phyloP scores from a whole-genome alignment of 129 eudicot species.

The Flaveria linearis region DNA sequence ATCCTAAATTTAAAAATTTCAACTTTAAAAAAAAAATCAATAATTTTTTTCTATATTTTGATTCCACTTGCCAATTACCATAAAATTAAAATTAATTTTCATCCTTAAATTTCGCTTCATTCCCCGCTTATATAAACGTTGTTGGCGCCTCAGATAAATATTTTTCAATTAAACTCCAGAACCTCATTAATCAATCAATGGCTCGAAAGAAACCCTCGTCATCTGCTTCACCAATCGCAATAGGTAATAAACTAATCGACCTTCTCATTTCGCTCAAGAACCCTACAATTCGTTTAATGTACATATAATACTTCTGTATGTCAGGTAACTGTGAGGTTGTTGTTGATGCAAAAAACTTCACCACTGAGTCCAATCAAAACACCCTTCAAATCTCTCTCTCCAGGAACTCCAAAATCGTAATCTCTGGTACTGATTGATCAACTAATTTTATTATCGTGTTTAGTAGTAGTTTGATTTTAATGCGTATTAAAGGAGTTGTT shows the following conservation, averaged over 20 bases:
- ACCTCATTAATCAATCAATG: slow-evolving; percentile 30
- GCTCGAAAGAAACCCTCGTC: slow-evolving; percentile 49
- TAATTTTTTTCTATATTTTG: too few relatives aligned
- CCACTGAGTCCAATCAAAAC: slow-evolving; percentile 41
- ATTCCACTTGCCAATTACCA: too few relatives aligned
- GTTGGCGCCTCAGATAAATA: slow-evolving; percentile 9
- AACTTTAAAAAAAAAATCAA: too few relatives aligned
- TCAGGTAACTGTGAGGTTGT: slow-evolving; percentile 79
- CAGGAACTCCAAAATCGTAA: slow-evolving; percentile 43
- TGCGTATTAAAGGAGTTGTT: not conserved
- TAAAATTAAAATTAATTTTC: not conserved
- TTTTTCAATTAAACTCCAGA: slow-evolving; percentile 15
- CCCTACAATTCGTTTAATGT: slow-evolving; percentile 12
- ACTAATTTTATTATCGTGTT: not conserved
- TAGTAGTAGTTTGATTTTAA: not conserved
- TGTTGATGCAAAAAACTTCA: slow-evolving; percentile 62
- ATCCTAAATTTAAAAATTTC: too few relatives aligned
- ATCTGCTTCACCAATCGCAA: slow-evolving; percentile 45
- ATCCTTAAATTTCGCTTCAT: not conserved
- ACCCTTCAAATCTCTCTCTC: slow-evolving; percentile 59
- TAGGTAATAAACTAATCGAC: slow-evolving; percentile 48
- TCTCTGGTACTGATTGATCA: slow-evolving; percentile 49
- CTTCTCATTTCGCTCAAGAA: slow-evolving; percentile 14
- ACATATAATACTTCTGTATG: not conserved
- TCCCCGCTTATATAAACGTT: slow-evolving; percentile 25